phyloP scores from a whole-genome alignment of 306 rosid species.

The Trifolium pratense region DNA sequence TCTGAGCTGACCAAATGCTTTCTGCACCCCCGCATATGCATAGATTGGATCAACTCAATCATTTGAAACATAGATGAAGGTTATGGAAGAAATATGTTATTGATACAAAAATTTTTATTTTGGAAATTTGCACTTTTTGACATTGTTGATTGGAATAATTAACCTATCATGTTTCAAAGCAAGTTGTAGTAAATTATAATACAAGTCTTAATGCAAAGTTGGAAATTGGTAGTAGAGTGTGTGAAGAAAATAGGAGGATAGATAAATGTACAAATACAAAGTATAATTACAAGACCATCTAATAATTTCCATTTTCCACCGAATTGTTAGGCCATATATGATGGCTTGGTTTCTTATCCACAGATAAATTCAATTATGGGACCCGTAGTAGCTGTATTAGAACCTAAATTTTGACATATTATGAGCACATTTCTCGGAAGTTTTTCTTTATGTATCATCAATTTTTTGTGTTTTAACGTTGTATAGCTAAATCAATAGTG shows the following conservation, averaged over 20 bases:
- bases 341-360: constrained; percentile 42
- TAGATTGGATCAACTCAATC: background rate
- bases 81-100: background rate
- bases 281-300: constrained; percentile 18
- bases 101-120: background rate
- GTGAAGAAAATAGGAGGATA: constrained; percentile 9
- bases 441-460: background rate
- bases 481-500: background rate
- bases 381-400: constrained; percentile 59
- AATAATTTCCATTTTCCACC: constrained; percentile 43
- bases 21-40: background rate
- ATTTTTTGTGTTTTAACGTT: background rate
- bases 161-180: background rate
- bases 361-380: constrained; percentile 56
- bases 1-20: constrained; percentile 25
- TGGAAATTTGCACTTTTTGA: constrained; percentile 27
- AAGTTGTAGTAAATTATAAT: background rate
- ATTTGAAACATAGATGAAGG: constrained; percentile 16
- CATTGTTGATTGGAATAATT: constrained; percentile 11
- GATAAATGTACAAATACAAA: background rate
- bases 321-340: constrained; percentile 56
- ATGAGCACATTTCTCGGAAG: constrained; percentile 27
- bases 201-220: background rate
- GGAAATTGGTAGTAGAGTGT: constrained; percentile 2
- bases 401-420: constrained; percentile 57